phyloP scores from a whole-genome alignment of 2,329 filamentous ascomycete genomes.

The Pseudogymnoascus sp. region DNA sequence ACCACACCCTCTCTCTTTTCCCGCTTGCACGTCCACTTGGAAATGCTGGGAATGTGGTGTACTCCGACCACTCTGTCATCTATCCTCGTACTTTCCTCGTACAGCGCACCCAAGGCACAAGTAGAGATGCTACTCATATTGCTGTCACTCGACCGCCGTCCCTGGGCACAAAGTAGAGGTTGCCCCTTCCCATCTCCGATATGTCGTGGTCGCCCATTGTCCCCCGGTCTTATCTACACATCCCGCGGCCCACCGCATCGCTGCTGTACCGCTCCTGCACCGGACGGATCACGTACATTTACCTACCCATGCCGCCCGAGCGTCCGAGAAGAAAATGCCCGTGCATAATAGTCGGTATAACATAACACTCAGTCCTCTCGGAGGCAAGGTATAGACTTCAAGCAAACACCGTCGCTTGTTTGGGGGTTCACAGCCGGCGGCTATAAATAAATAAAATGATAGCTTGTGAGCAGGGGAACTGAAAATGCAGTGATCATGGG shows the following conservation, averaged over 20 bases:
- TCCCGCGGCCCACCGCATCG: not conserved
- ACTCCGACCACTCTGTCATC: not conserved
- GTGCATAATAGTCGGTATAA: not conserved
- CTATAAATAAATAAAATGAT: not conserved
- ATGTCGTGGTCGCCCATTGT: not conserved
- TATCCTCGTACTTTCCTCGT: not conserved
- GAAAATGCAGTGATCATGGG: not conserved
- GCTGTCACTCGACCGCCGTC: not conserved
- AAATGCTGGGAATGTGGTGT: not conserved
- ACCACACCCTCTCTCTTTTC: not conserved
- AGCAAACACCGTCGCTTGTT: not conserved
- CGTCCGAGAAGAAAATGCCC: not conserved
- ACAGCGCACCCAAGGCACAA: not conserved
- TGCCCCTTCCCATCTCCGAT: not conserved
- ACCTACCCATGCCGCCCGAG: not conserved
- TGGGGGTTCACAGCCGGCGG: not conserved
- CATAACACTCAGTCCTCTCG: not conserved
- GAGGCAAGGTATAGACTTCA: not conserved
- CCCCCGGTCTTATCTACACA: not conserved
- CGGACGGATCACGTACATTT: not conserved
- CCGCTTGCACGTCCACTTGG: not conserved
- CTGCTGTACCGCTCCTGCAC: not conserved
- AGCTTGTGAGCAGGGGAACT: not conserved
- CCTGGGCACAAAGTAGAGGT: not conserved
- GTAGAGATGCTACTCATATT: not conserved